Evolutionary conservation across 2,329 filamentous ascomycete species (phyloP), one percentile per base, ranked within the genome.

Genomic region (Clarireedia monteithiana): DNA sequence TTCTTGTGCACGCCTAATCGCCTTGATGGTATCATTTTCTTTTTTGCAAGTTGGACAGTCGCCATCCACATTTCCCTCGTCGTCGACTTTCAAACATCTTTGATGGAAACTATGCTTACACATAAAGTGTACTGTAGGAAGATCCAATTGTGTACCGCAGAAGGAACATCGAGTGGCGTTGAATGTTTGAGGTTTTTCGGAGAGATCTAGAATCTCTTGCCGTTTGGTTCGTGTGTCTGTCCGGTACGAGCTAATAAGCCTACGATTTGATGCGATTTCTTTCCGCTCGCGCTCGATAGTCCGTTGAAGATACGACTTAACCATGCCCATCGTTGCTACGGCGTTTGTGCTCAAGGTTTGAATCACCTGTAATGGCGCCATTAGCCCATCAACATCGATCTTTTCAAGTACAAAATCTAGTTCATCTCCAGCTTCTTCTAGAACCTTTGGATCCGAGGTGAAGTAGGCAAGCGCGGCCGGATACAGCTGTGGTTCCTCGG

Each of bases 51-150:
- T 79, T 9, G 92, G 91, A 69, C 94, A 99, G 71, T 96, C 91
- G 0, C 85, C 80, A 40, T 82, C 77, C 9, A 82, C 77, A 51
- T 85, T 84, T 10, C 76, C 75, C 23, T 80, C 77, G 40, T 67
- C 63, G 14, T 58, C 63, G 20, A 62, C 60, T 59, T 67, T 62
- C 44, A 99, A 74, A 71, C 92, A 99, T 47, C 89, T 80, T 73
- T 95, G 89, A 69, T 99, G 94, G 77, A 96, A 99, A 59, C 86
- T 91, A 70, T 99, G 94, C 70, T 95, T 96, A 75, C 94, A 99
- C 60, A 99, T 73, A 70, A 99, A 99, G 69, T 99, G 94, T 48
- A 99, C 91, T 0, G 86, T 89, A 0, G 94, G 94, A 12, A 97
- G 76, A 62, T 96, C 91, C 17, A 97, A 78, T 26, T 82, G 79